Evolutionary conservation across 2,329 filamentous ascomycete genomes (phyloP).

Genomic region (Alternaria ventricosa): DNA sequence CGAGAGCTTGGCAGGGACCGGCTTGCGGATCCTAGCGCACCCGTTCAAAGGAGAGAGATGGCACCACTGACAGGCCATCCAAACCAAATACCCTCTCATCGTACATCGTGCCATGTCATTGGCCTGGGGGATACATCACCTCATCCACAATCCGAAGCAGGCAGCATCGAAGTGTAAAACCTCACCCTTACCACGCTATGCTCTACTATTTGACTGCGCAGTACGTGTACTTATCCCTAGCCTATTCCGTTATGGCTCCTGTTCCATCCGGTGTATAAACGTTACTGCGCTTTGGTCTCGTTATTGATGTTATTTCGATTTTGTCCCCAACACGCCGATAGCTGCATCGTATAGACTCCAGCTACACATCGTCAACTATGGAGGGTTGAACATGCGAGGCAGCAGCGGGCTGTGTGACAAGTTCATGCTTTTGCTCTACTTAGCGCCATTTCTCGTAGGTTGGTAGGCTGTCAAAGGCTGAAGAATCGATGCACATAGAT

Average conservation of each 20-base stretch:
- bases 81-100: conserved; percentile 7
- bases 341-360: not conserved
- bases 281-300: not conserved
- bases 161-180: not conserved
- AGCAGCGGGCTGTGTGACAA: not conserved
- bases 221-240: not conserved
- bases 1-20: conserved; percentile 27
- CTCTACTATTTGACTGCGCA: not conserved
- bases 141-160: not conserved
- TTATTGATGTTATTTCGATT: not conserved
- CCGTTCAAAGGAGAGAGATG: conserved; percentile 19
- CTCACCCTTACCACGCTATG: conserved; percentile 3
- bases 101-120: conserved; percentile 30
- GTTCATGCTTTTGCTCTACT: not conserved
- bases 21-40: conserved; percentile 16
- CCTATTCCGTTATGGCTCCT: conserved; percentile 20
- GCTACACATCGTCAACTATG: fast-evolving
- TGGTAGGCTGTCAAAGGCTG: not conserved
- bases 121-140: conserved; percentile 11
- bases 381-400: not conserved
- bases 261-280: not conserved
- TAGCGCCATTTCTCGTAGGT: not conserved
- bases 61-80: conserved; percentile 33
- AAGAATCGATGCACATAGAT: not conserved
- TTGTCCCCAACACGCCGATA: not conserved